Base-by-base conservation (phyloP, 805 yeast species). In the Hyphopichia homilentoma region DNA sequence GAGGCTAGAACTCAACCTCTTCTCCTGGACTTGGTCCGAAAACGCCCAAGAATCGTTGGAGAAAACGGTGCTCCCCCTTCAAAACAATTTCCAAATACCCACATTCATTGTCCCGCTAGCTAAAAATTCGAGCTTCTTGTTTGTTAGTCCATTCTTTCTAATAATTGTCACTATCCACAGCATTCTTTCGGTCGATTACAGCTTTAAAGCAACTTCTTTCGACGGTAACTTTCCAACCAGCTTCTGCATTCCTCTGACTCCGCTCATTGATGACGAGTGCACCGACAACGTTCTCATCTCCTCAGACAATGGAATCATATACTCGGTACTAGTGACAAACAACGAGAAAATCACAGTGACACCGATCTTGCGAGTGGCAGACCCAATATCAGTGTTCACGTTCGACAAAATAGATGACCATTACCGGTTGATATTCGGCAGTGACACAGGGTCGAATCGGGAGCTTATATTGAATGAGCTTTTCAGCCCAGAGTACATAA, bases 171-270 rank as follows among this genome's bases (percentile, higher is more conserved):
- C 66, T 4, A 47, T 67, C 3, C 72, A 70, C 37, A 68, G 71
- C 30, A 65, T 75, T 2, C 47, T 70, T 14, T 69, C 77, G 4
- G 79, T 74, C 0, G 69, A 68, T 30, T 60, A 62, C 32, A 47
- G 58, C 17, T 69, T 71, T 35, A 34, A 40, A 2, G 33, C 36
- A 37, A 8, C 52, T 27, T 33, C 51, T 26, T 40, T 42, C 25
- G 28, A 44, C 40, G 48, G 62, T 3, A 19, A 57, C 2, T 71
- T 70, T 40, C 78, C 79, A 1, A 65, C 72, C 0, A 49, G 55
- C 12, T 64, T 30, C 34, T 62, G 54, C 40, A 40, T 47, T 18
- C 60, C 70, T 1, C 39, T 40, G 2, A 35, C 54, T 0, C 27
- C 43, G 3, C 48, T 63, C 2, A 12, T 32, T 5, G 23, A 24